These are phyloP conservation scores for Pinus albicaulis DNA, from an alignment of 75 land plant genomes.

Conservation along the genomic window DNA sequence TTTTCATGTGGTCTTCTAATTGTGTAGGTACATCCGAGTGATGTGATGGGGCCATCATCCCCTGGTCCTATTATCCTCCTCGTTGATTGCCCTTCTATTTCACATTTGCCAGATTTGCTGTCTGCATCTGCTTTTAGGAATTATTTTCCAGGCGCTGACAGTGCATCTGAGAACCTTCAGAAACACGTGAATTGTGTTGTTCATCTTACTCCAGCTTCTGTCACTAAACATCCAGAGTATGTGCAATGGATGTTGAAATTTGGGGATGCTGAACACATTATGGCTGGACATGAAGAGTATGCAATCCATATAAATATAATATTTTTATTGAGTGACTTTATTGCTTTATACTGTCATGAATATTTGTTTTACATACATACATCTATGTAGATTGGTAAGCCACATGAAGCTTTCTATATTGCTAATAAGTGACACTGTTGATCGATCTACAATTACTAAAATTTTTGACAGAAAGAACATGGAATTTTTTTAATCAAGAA, in stretches of 20 bases:
- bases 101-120: slow-evolving; percentile 59
- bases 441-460: background rate
- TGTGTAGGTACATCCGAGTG: slow-evolving; percentile 87
- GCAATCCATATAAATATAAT: slow-evolving; percentile 10
- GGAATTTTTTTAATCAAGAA: background rate
- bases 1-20: background rate
- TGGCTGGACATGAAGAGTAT: slow-evolving; percentile 92
- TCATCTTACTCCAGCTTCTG: slow-evolving; percentile 75
- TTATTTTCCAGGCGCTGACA: slow-evolving; percentile 30
- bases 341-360: background rate
- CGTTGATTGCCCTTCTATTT: slow-evolving; percentile 82
- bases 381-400: slow-evolving; percentile 1
- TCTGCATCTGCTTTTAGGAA: slow-evolving; percentile 35
- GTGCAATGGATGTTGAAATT: slow-evolving; percentile 86
- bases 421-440: background rate
- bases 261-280: slow-evolving; percentile 73
- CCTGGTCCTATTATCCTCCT: slow-evolving; percentile 93
- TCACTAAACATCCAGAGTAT: slow-evolving; percentile 45
- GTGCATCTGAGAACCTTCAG: slow-evolving; percentile 10
- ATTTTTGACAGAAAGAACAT: no score
- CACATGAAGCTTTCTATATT: background rate
- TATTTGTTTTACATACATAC: background rate
- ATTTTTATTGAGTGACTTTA: background rate
- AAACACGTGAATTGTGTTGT: slow-evolving; percentile 79
- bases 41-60: slow-evolving; percentile 85